Conservation (phyloP, 768 basidiomycete species). For the Hemileccinum impolitum region DNA sequence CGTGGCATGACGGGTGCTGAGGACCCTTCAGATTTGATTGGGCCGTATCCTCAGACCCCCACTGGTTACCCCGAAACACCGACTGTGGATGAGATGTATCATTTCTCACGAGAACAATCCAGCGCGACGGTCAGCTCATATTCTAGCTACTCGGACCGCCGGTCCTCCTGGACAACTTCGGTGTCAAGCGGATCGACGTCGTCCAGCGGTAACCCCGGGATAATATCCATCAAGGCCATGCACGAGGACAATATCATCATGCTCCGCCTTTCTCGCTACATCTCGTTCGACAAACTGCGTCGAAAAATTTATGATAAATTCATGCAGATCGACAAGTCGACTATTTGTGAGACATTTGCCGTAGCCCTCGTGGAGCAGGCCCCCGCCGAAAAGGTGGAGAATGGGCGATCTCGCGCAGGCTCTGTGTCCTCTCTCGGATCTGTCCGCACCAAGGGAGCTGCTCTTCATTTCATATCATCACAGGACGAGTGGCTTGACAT, state of each 20-base stretch:
- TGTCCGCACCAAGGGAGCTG: constrained; percentile 6
- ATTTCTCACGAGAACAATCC: constrained; percentile 8
- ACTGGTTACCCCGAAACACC: constrained; percentile 22
- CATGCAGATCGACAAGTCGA: constrained; percentile 53
- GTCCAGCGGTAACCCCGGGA: constrained; percentile 21
- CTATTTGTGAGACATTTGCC: constrained; percentile 52
- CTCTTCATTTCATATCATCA: constrained; percentile 46
- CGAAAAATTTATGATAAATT: constrained; percentile 63
- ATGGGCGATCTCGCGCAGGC: constrained; percentile 28
- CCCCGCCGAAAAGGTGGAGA: constrained; percentile 11
- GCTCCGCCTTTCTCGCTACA: constrained; percentile 49
- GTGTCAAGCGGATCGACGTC: constrained; percentile 39
- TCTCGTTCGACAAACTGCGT: constrained; percentile 52
- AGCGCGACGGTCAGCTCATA: constrained; percentile 5
- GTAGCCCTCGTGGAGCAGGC: constrained; percentile 50
- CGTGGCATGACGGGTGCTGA: not conserved
- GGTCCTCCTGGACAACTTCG: constrained; percentile 30
- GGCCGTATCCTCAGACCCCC: constrained; percentile 10
- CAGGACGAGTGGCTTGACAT: constrained; percentile 62
- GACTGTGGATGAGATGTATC: constrained; percentile 9
- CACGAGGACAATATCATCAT: constrained; percentile 61
- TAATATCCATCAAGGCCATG: constrained; percentile 61
- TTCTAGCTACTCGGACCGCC: constrained; percentile 15
- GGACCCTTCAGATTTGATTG: constrained; percentile 21
- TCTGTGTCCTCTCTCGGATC: constrained; percentile 37